Evolutionary conservation across 2,329 filamentous ascomycete species (phyloP), one percentile per base, ranked within the genome.

Genomic region (Diaporthe aspalathi): DNA sequence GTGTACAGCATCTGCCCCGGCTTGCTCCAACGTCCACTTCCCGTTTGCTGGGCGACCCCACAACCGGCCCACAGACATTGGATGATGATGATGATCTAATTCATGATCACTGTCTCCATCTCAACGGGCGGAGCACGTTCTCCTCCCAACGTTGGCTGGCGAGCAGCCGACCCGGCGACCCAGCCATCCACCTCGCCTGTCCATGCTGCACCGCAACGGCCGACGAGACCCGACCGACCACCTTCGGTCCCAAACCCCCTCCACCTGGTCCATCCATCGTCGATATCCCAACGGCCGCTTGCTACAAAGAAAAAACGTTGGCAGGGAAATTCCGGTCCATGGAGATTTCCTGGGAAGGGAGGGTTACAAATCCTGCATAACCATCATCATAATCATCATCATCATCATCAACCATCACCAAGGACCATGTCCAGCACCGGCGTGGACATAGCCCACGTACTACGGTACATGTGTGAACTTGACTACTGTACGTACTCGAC

Each of bases 11-110:
- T 9, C 9, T 38, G 35, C 5, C 11, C 35, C 5, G 5, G 35
- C 9, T 8, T 12, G 43, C 60, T 65, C 45, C 45, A 38, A 38
- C 45, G n/a, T 49, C 29, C 29, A n/a, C 60, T 65, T 65, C 45
- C 60, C 60, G 60, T 50, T 50, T 65, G 60, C 60, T 65, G 60
- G 45, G 57, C 29, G 45, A 17, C 60, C 45, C 60, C 60, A 65
- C 60, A 38, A 5, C 27, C 29, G 60, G 60, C 60, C 60, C 60
- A 65, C 60, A 50, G 60, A 50, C 60, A 65, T 49, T 63, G 60
- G 50, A 65, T 50, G 45, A 65, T 65, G 43, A 49, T 43, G 56
- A 60, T 50, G 60, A 65, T 38, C n/a, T 45, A 65, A 65, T 50
- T 50, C 43, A 65, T 65, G 29, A 24, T 35, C 45, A 65, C 5